A percentile compares a stretch with the other conserved stretches of the same genome.
Evolutionary conservation across 2,329 filamentous ascomycete genomes (phyloP).

Genomic region (Fusarium foetens): DNA sequence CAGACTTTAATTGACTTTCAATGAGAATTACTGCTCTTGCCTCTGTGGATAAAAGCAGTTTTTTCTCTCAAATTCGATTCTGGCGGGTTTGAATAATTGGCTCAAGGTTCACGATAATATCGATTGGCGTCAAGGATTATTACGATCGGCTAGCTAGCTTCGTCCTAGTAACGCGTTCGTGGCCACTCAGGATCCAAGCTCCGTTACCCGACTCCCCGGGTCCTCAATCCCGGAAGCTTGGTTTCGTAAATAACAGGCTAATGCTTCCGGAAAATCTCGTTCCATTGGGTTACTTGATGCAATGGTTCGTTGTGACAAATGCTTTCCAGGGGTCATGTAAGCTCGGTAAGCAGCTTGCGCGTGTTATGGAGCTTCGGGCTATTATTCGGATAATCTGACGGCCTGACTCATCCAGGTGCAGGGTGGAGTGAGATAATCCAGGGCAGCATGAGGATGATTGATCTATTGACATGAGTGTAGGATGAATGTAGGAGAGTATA

Average conservation of each 20-base stretch:
- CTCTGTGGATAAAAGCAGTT: too few relatives aligned
- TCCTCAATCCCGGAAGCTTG: not conserved
- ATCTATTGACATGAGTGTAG: not conserved
- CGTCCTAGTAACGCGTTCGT: rapidly evolving
- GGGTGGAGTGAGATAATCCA: not conserved
- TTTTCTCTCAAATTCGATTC: too few relatives aligned
- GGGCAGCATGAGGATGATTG: not conserved
- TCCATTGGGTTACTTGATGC: not conserved
- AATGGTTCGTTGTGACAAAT: not conserved
- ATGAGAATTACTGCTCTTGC: too few relatives aligned
- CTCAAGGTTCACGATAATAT: not conserved
- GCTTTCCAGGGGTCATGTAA: not conserved
- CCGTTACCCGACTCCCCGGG: not conserved
- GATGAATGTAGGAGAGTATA: not conserved
- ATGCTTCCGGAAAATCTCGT: not conserved
- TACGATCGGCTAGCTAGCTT: not conserved
- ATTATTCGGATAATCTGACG: not conserved
- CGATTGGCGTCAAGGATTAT: not conserved
- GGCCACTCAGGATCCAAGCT: not conserved
- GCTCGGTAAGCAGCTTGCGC: not conserved
- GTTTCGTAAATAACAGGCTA: not conserved
- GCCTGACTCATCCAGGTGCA: not conserved
- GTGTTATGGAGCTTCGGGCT: not conserved
- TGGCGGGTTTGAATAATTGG: not conserved
- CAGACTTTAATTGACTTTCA: too few relatives aligned